These are phyloP conservation scores for Metschnikowia lunata DNA, from an alignment of 805 yeast species.

Conservation along the genomic window DNA sequence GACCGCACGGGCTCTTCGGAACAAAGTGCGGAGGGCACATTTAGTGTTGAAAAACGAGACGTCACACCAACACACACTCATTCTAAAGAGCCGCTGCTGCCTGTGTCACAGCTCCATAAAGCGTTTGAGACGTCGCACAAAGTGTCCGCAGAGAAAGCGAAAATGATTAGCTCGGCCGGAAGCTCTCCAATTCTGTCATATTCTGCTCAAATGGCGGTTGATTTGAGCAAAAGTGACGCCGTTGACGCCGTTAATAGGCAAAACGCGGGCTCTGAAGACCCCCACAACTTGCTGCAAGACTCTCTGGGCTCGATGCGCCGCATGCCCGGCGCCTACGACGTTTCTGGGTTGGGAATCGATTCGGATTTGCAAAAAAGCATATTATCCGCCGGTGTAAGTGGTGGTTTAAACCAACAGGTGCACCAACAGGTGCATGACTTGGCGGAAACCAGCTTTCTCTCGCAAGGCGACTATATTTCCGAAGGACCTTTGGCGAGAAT, in stretches of 20 bases:
- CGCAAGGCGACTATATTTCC: neutral
- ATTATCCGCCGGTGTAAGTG: neutral
- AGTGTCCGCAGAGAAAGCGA: no score
- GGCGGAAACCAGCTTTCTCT: neutral
- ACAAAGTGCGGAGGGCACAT: no score
- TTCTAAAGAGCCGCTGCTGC: constrained; percentile 7
- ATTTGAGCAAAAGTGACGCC: no score
- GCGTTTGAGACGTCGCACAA: constrained; percentile 7
- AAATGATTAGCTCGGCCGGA: no score
- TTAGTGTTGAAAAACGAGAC: neutral
- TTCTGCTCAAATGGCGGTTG: no score
- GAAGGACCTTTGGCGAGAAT: neutral
- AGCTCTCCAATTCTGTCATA: no score
- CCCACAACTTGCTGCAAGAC: neutral
- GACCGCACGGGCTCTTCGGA: no score
- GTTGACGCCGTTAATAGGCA: no score
- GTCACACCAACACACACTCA: neutral
- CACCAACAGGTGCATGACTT: neutral
- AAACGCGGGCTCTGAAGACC: no score
- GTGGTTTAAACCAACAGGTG: neutral
- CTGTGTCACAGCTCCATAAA: constrained; percentile 8
- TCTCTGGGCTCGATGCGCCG: constrained; percentile 29
- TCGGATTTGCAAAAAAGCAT: neutral
- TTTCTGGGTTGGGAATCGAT: constrained; percentile 36
- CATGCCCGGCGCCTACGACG: constrained; percentile 43